phyloP scores from a whole-genome alignment of 306 rosid genomes.

The Dalbergia cochinchinensis region DNA sequence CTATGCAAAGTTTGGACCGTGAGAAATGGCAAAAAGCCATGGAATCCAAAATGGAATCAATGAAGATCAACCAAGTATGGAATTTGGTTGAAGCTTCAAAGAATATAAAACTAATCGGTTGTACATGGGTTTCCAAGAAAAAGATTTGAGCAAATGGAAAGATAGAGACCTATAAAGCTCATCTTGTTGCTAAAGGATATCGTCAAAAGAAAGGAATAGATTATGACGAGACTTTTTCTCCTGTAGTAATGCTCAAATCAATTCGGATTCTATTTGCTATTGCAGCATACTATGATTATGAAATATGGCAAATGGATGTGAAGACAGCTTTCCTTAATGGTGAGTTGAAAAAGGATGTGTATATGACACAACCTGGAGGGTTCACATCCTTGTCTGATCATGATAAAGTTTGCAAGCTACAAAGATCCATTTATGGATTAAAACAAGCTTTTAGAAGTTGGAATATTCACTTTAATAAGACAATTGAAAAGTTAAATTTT shows the following conservation, averaged over 20 bases:
- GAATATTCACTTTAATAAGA: background rate
- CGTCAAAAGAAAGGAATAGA: background rate
- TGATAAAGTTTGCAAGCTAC: background rate
- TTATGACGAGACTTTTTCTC: background rate
- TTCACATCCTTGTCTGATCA: background rate
- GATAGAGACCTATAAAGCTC: background rate
- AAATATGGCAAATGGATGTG: background rate
- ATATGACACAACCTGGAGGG: background rate
- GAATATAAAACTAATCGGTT: background rate
- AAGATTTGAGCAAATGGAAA: background rate
- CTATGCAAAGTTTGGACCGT: background rate
- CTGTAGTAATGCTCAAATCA: background rate
- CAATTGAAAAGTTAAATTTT: too few relatives aligned
- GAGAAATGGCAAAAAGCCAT: background rate
- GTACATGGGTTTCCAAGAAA: background rate
- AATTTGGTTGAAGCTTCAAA: background rate
- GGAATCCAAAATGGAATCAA: background rate
- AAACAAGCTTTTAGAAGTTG: slow-evolving; percentile 7
- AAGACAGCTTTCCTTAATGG: background rate
- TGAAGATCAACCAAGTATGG: background rate
- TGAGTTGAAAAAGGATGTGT: background rate
- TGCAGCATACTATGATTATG: background rate
- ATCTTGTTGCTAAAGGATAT: too few relatives aligned
- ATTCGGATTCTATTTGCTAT: background rate
- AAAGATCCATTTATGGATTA: background rate